These are phyloP conservation scores for Tylopilus subfusipes DNA, from an alignment of 768 basidiomycete genomes.

Conservation along the genomic window DNA sequence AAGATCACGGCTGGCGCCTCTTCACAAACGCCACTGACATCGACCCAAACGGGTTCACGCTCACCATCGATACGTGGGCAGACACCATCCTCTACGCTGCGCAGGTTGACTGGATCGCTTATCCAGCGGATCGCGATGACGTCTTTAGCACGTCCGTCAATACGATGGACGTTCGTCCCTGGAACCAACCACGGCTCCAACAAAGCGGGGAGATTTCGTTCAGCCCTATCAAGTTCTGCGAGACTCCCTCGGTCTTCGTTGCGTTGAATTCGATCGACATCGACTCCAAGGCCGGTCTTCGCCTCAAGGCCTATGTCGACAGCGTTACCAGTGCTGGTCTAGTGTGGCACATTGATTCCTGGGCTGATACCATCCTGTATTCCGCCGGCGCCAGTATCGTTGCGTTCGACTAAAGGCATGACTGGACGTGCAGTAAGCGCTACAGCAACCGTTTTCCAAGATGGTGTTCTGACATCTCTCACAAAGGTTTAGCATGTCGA, in stretches of 20 bases:
- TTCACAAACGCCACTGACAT: conserved; percentile 3
- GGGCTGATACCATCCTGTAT: background rate
- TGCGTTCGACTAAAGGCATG: too few species aligned
- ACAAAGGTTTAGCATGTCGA: too few species aligned
- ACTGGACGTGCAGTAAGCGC: too few species aligned
- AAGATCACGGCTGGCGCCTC: background rate
- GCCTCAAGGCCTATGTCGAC: conserved; percentile 12
- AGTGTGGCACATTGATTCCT: conserved; percentile 13
- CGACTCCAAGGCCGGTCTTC: conserved; percentile 4
- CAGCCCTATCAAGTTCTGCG: background rate
- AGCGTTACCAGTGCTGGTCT: background rate
- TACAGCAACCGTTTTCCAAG: too few species aligned
- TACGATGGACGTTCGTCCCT: conserved; percentile 2
- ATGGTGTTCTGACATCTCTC: too few species aligned
- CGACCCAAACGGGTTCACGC: conserved; percentile 14
- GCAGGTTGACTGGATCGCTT: conserved; percentile 18
- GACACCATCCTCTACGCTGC: conserved; percentile 3
- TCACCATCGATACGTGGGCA: conserved; percentile 11
- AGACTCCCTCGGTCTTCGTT: conserved; percentile 10
- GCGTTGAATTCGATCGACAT: conserved; percentile 17
- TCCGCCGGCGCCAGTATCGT: too few species aligned
- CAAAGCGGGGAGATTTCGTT: conserved; percentile 10
- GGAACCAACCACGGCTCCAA: background rate
- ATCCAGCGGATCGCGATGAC: conserved; percentile 19
- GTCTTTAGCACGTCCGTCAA: conserved; percentile 16